Evolutionary conservation across 169 alveolate species (phyloP).

Genomic region (Eimeria zaria): DNA sequence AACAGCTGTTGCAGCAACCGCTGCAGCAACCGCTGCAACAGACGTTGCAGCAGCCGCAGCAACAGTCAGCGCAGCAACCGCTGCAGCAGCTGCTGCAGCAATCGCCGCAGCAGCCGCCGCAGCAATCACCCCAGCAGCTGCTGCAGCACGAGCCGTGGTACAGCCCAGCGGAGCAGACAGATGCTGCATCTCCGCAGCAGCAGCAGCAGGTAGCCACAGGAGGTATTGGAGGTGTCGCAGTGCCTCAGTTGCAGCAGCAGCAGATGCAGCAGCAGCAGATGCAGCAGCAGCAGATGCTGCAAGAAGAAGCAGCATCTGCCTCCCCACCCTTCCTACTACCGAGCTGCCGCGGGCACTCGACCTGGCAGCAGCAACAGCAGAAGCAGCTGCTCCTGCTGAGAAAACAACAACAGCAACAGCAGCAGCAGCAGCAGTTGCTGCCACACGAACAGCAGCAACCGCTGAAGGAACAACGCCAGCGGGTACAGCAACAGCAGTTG

Average conservation of each 20-base stretch:
- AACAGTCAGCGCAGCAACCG: no score
- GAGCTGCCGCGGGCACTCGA: constrained; percentile 15
- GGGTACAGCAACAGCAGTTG: background rate
- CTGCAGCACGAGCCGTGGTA: constrained; percentile 17
- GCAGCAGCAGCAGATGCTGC: background rate
- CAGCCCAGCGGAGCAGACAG: constrained; percentile 9
- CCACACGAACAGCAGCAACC: background rate
- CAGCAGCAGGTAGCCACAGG: background rate
- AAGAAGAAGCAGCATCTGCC: background rate
- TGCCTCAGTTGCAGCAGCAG: constrained; percentile 4
- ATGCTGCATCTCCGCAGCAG: background rate
- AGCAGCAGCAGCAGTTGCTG: background rate
- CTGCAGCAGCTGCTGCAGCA: no score
- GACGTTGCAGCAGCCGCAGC: no score
- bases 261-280: background rate
- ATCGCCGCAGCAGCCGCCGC: background rate
- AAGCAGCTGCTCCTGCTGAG: constrained; percentile 9
- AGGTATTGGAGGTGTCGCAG: background rate
- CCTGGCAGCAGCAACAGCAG: constrained; percentile 25
- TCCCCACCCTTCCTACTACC: constrained; percentile 25
- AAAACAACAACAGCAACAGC: background rate
- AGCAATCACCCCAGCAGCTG: background rate
- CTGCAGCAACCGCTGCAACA: no score
- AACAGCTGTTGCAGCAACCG: no score
- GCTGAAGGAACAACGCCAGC: background rate